phyloP scores from a whole-genome alignment of 805 yeast genomes.

The Cyberlindnera mrakii region DNA sequence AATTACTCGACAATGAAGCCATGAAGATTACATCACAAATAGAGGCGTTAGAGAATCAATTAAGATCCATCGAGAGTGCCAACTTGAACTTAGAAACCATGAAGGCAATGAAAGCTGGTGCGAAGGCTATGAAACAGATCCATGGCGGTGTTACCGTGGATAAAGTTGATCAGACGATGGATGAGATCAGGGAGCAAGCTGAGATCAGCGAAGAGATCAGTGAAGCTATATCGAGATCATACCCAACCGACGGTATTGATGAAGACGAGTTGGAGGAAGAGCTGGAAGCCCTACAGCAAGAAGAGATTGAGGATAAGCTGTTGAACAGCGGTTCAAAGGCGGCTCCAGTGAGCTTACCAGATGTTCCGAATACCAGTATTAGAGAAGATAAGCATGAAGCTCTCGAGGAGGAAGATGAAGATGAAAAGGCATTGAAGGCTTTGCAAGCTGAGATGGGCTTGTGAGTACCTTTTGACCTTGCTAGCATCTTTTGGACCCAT shows the following conservation, averaged over 20 bases:
- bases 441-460: constrained; percentile 85
- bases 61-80: constrained; percentile 88
- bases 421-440: constrained; percentile 74
- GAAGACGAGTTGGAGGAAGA: constrained; percentile 96
- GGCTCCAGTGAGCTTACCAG: constrained; percentile 34
- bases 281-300: constrained; percentile 81
- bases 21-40: constrained; percentile 81
- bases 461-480: constrained; percentile 23
- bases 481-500: too few species aligned
- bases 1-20: constrained; percentile 70
- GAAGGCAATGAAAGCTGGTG: constrained; percentile 98
- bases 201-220: constrained; percentile 92
- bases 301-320: constrained; percentile 58
- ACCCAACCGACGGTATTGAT: constrained; percentile 71
- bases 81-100: constrained; percentile 95
- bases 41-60: constrained; percentile 83
- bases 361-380: constrained; percentile 34
- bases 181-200: constrained; percentile 94
- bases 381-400: constrained; percentile 13
- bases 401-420: constrained; percentile 53
- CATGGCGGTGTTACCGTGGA: constrained; percentile 94
- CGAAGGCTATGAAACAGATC: constrained; percentile 92
- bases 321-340: constrained; percentile 34
- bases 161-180: constrained; percentile 97
- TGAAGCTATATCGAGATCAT: constrained; percentile 92